Conservation (phyloP, 257 asterid genomes). For the Haberlea rhodopensis region DNA sequence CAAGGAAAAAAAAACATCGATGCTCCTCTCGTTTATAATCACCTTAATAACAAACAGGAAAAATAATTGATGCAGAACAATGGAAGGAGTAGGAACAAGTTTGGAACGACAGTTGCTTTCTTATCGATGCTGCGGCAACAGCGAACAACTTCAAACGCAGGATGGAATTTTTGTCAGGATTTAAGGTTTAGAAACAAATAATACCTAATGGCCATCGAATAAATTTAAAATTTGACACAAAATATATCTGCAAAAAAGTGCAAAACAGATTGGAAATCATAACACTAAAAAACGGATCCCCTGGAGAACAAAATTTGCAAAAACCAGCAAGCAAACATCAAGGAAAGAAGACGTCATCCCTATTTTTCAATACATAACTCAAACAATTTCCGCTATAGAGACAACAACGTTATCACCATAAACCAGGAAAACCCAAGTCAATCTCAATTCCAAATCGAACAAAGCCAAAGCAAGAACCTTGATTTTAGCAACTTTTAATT, state of each 20-base stretch:
- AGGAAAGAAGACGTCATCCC: background rate
- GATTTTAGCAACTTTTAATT: constrained; percentile 13
- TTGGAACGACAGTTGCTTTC: constrained; percentile 2
- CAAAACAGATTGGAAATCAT: background rate
- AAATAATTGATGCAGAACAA: constrained; percentile 15
- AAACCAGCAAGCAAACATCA: background rate
- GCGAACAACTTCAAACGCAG: background rate
- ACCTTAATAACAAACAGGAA: constrained; percentile 18
- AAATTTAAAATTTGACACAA: constrained; percentile 5
- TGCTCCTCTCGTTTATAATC: background rate
- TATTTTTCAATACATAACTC: background rate
- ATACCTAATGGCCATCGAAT: background rate
- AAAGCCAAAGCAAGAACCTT: constrained; percentile 20
- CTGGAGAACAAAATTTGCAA: background rate
- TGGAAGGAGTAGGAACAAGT: background rate
- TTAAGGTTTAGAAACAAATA: background rate
- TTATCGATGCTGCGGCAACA: constrained; percentile 8
- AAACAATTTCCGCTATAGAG: constrained; percentile 23
- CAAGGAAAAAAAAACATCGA: background rate
- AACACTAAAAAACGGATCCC: background rate
- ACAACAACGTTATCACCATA: constrained; percentile 23
- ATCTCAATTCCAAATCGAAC: constrained; percentile 28
- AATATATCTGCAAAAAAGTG: constrained; percentile 7
- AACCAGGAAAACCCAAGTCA: constrained; percentile 19
- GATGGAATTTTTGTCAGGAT: background rate